phyloP scores from a whole-genome alignment of 345 rosid genomes.

The Syzygium aromaticum region DNA sequence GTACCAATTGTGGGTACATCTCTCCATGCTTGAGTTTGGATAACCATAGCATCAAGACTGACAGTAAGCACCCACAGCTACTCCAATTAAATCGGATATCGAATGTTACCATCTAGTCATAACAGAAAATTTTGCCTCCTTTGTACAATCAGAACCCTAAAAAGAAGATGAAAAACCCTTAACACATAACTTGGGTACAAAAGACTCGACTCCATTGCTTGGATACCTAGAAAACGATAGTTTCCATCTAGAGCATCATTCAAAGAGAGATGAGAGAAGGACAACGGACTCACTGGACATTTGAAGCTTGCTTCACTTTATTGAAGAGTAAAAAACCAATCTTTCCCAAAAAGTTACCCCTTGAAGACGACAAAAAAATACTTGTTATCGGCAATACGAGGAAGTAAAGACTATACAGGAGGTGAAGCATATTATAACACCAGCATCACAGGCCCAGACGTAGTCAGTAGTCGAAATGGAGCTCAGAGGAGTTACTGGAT shows the following conservation, averaged over 20 bases:
- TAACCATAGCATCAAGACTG: background rate
- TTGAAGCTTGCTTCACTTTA: constrained; percentile 14
- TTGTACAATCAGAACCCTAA: background rate
- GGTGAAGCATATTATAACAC: constrained; percentile 71
- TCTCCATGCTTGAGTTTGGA: background rate
- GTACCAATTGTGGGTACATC: background rate
- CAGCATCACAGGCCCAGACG: constrained; percentile 60
- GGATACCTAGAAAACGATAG: background rate
- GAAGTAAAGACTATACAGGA: constrained; percentile 31
- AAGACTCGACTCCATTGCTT: background rate
- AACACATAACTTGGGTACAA: too few species aligned
- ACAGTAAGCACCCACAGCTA: background rate
- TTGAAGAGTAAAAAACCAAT: background rate
- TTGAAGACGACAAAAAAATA: background rate
- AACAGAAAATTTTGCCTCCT: background rate
- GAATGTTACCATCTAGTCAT: background rate
- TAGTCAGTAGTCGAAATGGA: constrained; percentile 7
- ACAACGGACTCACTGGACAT: constrained; percentile 8
- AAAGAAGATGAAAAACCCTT: background rate
- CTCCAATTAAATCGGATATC: too few species aligned
- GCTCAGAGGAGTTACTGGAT: background rate
- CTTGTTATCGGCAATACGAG: background rate
- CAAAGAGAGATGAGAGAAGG: background rate
- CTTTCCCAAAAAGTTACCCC: background rate
- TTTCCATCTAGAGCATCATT: background rate